These are phyloP conservation scores for Pseudognaphalium luteoalbum DNA, from an alignment of 129 eudicot species.

Conservation along the genomic window DNA sequence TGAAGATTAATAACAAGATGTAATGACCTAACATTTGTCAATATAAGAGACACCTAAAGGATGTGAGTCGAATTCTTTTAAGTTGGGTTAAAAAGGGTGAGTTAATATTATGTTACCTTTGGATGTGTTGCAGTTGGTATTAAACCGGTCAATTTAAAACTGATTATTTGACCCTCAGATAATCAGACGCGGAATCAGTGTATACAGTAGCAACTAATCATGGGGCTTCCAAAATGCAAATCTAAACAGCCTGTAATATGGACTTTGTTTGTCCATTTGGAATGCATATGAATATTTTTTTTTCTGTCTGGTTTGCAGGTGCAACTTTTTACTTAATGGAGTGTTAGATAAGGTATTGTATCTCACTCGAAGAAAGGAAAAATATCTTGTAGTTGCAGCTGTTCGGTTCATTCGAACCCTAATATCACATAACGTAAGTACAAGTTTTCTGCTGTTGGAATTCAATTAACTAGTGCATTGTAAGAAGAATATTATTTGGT, in stretches of 20 bases:
- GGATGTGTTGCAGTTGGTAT: constrained; percentile 4
- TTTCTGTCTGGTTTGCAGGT: constrained; percentile 43
- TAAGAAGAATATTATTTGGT: not conserved
- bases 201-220: not conserved
- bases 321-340: constrained; percentile 72
- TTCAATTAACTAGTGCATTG: not conserved
- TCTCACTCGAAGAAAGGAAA: constrained; percentile 80
- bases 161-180: not conserved
- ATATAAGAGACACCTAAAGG: not conserved
- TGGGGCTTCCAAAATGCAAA: not conserved
- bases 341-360: constrained; percentile 66
- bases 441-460: constrained; percentile 3
- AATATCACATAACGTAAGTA: constrained; percentile 71
- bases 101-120: not conserved
- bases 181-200: not conserved
- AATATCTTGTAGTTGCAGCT: constrained; percentile 91
- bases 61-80: not conserved
- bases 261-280: not conserved
- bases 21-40: too few relatives aligned
- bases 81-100: not conserved
- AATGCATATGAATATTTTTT: constrained; percentile 8
- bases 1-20: not conserved
- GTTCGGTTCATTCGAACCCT: constrained; percentile 80
- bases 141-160: not conserved
- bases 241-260: not conserved